A percentile compares a stretch with the other conserved stretches of the same genome.
These are phyloP conservation scores for Pichia californica DNA, from an alignment of 805 yeast genomes.

Conservation along the genomic window DNA sequence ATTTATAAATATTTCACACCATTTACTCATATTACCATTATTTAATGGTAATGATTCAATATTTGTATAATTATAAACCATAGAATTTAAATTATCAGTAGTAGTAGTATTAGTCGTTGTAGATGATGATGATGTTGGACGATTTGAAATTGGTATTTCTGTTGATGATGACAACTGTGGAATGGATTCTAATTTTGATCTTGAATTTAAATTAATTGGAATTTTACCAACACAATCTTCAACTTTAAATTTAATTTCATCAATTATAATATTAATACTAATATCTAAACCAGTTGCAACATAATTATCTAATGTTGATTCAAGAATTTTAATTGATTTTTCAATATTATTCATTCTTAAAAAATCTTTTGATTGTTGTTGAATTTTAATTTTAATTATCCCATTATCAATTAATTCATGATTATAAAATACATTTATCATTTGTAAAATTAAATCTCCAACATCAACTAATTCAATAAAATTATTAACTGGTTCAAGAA, in stretches of 20 bases:
- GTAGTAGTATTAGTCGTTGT: slow-evolving; percentile 3
- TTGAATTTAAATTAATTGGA: slow-evolving; percentile 3
- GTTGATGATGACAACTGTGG: background rate
- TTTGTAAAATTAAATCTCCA: slow-evolving; percentile 88
- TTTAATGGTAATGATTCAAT: slow-evolving; percentile 20
- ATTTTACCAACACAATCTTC: slow-evolving; percentile 25
- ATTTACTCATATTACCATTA: slow-evolving; percentile 39
- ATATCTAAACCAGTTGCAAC: slow-evolving; percentile 91
- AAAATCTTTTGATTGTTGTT: slow-evolving; percentile 62
- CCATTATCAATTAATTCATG: slow-evolving; percentile 61
- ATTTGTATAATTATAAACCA: slow-evolving; percentile 8
- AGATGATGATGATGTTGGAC: slow-evolving; percentile 10
- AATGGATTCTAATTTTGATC: background rate
- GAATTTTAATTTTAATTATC: slow-evolving; percentile 38
- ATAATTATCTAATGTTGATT: slow-evolving; percentile 71
- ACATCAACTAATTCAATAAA: slow-evolving; percentile 88
- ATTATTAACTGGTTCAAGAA: slow-evolving; percentile 77
- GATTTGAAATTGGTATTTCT: slow-evolving; percentile 1
- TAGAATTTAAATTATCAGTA: background rate
- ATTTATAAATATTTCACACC: slow-evolving; percentile 57
- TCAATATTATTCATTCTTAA: slow-evolving; percentile 73
- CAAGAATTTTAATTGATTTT: slow-evolving; percentile 53
- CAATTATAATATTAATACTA: slow-evolving; percentile 85
- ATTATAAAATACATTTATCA: slow-evolving; percentile 84
- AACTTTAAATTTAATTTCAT: slow-evolving; percentile 43